phyloP scores from a whole-genome alignment of 2,329 filamentous ascomycete genomes.

The Pyricularia pennisetigena region DNA sequence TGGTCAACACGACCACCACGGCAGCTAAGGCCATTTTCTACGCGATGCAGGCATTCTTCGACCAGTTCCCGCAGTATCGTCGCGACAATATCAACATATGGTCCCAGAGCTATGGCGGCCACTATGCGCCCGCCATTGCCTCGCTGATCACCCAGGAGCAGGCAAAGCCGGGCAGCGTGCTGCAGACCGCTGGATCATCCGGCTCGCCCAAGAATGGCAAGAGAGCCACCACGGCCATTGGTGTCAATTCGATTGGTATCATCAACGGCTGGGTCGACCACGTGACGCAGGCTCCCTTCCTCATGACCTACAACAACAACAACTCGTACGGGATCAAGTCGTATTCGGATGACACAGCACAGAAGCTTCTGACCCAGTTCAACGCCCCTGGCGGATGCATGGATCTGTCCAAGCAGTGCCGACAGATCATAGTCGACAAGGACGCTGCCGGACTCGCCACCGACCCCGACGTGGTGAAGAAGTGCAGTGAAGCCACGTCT shows the following conservation, averaged over 20 bases:
- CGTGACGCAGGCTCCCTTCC: slow-evolving; percentile 29
- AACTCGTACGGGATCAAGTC: slow-evolving; percentile 25
- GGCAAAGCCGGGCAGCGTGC: not conserved
- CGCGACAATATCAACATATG: slow-evolving; percentile 50
- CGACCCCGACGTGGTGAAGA: not conserved
- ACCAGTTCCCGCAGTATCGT: slow-evolving; percentile 48
- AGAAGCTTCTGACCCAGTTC: not conserved
- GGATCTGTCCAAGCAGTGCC: not conserved
- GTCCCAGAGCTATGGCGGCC: slow-evolving; percentile 60
- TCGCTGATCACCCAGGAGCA: slow-evolving; percentile 1
- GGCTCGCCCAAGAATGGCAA: not conserved
- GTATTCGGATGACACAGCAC: slow-evolving; percentile 6
- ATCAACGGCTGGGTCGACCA: slow-evolving; percentile 48
- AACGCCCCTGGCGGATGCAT: not conserved
- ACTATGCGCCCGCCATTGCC: slow-evolving; percentile 58
- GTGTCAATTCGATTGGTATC: slow-evolving; percentile 29
- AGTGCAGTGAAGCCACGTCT: not conserved
- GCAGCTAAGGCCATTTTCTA: slow-evolving; percentile 56
- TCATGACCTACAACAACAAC: slow-evolving; percentile 33
- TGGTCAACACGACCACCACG: slow-evolving; percentile 44
- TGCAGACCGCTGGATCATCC: not conserved
- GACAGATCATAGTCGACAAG: not conserved
- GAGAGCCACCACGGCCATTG: not conserved
- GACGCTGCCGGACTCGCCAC: not conserved
- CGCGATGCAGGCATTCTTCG: slow-evolving; percentile 51